Base-by-base conservation (phyloP, 805 yeast species). In the Lipomyces yamadae region DNA sequence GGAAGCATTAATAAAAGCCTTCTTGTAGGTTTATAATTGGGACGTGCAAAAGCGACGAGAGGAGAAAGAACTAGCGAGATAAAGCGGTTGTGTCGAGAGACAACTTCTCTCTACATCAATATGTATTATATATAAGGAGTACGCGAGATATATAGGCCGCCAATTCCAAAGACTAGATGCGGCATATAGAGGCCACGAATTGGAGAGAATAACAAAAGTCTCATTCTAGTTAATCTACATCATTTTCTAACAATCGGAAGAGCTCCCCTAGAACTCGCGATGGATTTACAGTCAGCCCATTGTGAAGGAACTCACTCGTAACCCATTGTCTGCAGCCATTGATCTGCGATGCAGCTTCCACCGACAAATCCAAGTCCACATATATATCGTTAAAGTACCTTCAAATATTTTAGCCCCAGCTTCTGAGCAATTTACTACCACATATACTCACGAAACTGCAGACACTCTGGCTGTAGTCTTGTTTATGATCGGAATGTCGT, bases 291-390 rank as follows among this genome's bases (percentile, higher is more conserved):
- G 83, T 74, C 24, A 80, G 64, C 1, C 84, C 84, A 64, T 78
- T 77, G 70, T 82, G 84, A 74, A 82, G 80, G 68, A 74, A 79
- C 71, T 81, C 83, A 67, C 81, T 81, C 54, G 83, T 80, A 37
- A 81, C 76, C 72, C 78, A 81, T 68, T 77, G 79, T 70, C 80
- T 74, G 67, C 80, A 75, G 60, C 81, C 81, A 7, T 76, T 79
- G 2, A 77, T 73, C 11, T 73, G 63, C 10, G 75, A 63, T 55
- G 80, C 79, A 39, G 80, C 81, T 61, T 72, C 70, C 69, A 74
- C 78, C 11, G 81, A 75, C 33, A 80, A 60, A 29, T 77, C 78
- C 62, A 81, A 80, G 68, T 82, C 84, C 57, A 82, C 84, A 70
- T 81, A 82, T 69, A 78, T 80, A 69, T 71, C 74, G 30, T 64